A percentile compares a stretch with the other conserved stretches of the same genome.
These are phyloP conservation scores for Hyaloperonospora brassicae DNA, from an alignment of 352 stramenopile species.

Conservation along the genomic window DNA sequence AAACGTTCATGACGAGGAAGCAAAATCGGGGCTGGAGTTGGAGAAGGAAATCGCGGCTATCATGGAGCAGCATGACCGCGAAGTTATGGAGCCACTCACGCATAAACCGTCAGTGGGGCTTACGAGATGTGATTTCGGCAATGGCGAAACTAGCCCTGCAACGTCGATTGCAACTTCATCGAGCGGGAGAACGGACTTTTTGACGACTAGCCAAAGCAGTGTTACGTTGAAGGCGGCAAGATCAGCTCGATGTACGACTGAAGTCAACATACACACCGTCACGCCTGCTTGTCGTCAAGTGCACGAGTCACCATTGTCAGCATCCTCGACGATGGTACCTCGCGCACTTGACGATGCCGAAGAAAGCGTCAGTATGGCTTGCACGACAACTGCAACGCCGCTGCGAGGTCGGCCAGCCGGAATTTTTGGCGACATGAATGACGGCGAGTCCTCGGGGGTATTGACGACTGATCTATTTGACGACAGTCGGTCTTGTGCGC, in stretches of 20 bases:
- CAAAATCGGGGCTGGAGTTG: conserved; percentile 30
- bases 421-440: background rate
- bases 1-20: conserved; percentile 14
- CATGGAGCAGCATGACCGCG: conserved; percentile 67
- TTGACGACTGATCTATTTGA: conserved; percentile 17
- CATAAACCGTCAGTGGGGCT: conserved; percentile 27
- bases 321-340: background rate
- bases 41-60: conserved; percentile 72
- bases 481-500: conserved; percentile 64
- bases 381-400: conserved; percentile 37
- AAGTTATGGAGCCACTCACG: conserved; percentile 47
- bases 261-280: background rate
- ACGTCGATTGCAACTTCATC: conserved; percentile 1
- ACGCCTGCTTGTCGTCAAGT: background rate
- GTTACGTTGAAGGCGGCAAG: conserved; percentile 2
- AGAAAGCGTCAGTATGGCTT: background rate
- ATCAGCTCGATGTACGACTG: background rate
- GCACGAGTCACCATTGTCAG: background rate
- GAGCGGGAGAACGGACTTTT: conserved; percentile 1
- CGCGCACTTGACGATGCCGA: too few species aligned
- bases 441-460: background rate
- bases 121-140: conserved; percentile 17
- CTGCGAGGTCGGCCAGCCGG: conserved; percentile 36
- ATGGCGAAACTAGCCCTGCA: background rate
- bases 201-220: conserved; percentile 1